Percentiles rank a stretch among this genome's conserved stretches.
Conservation (phyloP, 345 rosid genomes). For the Populus tremula region DNA sequence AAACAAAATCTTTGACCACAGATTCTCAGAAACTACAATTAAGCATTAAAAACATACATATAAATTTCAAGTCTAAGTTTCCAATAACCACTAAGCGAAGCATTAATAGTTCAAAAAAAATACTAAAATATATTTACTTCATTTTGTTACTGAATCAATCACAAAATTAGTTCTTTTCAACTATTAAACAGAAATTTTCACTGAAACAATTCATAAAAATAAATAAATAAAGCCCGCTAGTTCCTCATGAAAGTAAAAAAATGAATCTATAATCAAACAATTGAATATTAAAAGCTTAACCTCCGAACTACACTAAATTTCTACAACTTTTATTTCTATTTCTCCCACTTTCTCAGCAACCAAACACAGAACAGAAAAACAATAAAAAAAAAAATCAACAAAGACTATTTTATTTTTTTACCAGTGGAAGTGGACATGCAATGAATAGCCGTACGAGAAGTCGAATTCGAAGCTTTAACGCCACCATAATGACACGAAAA, state of each 20-base stretch:
- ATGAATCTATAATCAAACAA: not conserved
- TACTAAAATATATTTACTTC: not conserved
- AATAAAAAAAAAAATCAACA: not conserved
- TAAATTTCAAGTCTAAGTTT: not conserved
- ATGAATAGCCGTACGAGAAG: conserved; percentile 47
- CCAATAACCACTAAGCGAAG: not conserved
- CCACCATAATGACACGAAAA: conserved; percentile 35
- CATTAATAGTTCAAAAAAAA: not conserved
- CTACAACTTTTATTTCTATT: not conserved
- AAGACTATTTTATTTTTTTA: conserved; percentile 22
- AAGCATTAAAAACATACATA: not conserved
- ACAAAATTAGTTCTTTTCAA: not conserved
- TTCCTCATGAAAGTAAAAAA: not conserved
- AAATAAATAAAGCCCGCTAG: not conserved
- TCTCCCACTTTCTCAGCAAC: not conserved
- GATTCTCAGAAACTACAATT: not conserved
- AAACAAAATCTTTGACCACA: not conserved
- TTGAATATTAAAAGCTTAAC: not conserved
- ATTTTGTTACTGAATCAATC: not conserved
- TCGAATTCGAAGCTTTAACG: conserved; percentile 36
- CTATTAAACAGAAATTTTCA: not conserved
- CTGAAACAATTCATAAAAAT: not conserved
- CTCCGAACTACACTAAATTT: not conserved
- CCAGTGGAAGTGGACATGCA: conserved; percentile 68
- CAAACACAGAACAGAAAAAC: not conserved